A percentile compares a stretch with the other conserved stretches of the same genome.
Conservation (phyloP, 768 basidiomycete species). For the Psilocybe cubensis region DNA sequence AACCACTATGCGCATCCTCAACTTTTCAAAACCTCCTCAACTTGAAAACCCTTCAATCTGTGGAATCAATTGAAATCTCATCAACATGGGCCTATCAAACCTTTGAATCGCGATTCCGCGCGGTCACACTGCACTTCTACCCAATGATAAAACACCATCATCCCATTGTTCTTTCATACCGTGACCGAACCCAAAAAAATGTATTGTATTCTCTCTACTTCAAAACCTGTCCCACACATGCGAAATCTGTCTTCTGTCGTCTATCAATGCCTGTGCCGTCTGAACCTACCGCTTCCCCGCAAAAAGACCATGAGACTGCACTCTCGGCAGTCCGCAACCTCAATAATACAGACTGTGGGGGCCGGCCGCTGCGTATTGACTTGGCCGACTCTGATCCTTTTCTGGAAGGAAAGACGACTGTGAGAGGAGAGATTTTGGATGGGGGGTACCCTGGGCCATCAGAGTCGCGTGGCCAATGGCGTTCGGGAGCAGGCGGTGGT, state of each 20-base stretch:
- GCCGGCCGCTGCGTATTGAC: conserved; percentile 92
- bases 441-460: conserved; percentile 58
- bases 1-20: background rate
- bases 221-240: background rate
- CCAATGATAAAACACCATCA: conserved; percentile 11
- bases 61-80: background rate
- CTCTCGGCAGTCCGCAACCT: conserved; percentile 94
- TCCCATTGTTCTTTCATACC: conserved; percentile 11
- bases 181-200: conserved; percentile 1
- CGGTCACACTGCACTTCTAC: background rate
- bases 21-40: background rate
- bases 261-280: conserved; percentile 10
- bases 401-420: conserved; percentile 88
- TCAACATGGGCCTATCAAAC: background rate
- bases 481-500: conserved; percentile 35
- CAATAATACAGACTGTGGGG: conserved; percentile 90
- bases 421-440: conserved; percentile 81
- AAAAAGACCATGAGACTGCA: conserved; percentile 92
- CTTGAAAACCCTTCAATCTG: background rate
- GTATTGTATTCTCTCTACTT: conserved; percentile 1
- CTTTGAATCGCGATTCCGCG: conserved; percentile 5
- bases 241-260: too few relatives aligned
- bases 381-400: conserved; percentile 93
- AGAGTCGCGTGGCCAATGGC: conserved; percentile 59
- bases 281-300: too few relatives aligned